Base-by-base conservation (phyloP, 1,284 basidiomycete genomes). In the Moniliophthora roreri region DNA sequence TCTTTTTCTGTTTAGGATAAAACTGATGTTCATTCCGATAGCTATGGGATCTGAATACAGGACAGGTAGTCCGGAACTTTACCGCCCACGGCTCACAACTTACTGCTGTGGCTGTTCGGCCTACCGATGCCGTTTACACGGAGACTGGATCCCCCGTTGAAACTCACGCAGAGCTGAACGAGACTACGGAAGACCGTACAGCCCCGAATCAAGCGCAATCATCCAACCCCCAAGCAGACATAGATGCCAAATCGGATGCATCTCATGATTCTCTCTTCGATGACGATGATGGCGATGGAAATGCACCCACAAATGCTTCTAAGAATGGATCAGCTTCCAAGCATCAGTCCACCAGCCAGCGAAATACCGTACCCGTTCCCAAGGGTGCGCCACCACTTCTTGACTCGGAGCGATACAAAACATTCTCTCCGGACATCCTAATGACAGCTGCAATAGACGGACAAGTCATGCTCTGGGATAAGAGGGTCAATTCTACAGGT, bases 31-130 rank as follows among this genome's bases (percentile, higher is more conserved):
- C 55, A 34, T 48, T 35, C 23, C 10, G 56, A 48, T 66, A 98
- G 93, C 91, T 97, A 84, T 99, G 97, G 96, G 96, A 99, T 71
- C 79, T 99, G 46, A 92, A 99, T 64, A 96, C 90, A 0, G 97
- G 97, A 1, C 82, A 92, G 60, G 75, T 78, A 32, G 80, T 89
- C 4, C 84, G 95, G 41, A 84, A 80, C 37, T 98, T 92, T 64
- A 85, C 82, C 0, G 83, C 89, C 0, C 93, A 97, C 64, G 87
- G 89, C 23, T 86, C 93, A 2, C 95, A 98, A 66, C 81, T 99
- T 10, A 87, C 93, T 2, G 84, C 87, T 11, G 73, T 98, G 39
- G 84, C 88, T 16, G 80, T 97, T 26, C 81, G 92, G 50, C 95
- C 96, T 2, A 65, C 79, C 52, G 68, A 67, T 55, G 71, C 77